phyloP scores from a whole-genome alignment of 2,329 filamentous ascomycete species.

The Massarina eburnea region DNA sequence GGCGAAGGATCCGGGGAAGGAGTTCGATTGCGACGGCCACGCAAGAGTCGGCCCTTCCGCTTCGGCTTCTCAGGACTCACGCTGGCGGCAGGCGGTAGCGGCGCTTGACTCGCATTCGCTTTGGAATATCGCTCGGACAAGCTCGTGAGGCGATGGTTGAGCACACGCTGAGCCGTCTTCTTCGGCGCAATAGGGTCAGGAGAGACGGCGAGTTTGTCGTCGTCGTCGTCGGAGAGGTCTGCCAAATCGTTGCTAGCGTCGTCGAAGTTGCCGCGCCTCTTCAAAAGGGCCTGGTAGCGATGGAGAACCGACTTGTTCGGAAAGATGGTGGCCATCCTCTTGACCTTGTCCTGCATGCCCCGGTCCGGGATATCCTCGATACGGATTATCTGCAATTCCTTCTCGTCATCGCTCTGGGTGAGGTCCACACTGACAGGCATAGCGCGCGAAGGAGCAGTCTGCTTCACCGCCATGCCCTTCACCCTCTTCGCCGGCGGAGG shows the following conservation, averaged over 20 bases:
- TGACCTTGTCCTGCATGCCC: conserved; percentile 53
- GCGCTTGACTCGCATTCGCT: conserved; percentile 2
- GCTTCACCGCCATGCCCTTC: conserved; percentile 23
- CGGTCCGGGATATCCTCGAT: conserved; percentile 47
- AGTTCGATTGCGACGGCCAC: conserved; percentile 49
- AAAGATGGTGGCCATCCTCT: conserved; percentile 54
- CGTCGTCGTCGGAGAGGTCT: conserved; percentile 32
- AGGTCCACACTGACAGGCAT: conserved; percentile 35
- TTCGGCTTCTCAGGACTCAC: conserved; percentile 24
- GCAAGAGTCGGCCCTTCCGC: conserved; percentile 49
- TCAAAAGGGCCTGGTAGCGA: conserved; percentile 54
- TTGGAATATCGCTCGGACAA: conserved; percentile 60
- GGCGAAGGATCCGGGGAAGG: conserved; percentile 24
- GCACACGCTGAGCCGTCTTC: conserved; percentile 55
- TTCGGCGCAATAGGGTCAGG: conserved; percentile 38
- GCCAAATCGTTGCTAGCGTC: conserved; percentile 47
- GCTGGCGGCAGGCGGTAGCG: conserved; percentile 14
- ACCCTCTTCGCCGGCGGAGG: conserved; percentile 28
- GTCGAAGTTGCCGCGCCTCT: conserved; percentile 56
- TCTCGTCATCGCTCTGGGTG: conserved; percentile 11
- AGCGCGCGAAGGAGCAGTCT: conserved; percentile 37
- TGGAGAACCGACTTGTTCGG: conserved; percentile 49
- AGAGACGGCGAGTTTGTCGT: conserved; percentile 11
- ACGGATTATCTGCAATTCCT: conserved; percentile 9
- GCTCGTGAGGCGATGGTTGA: conserved; percentile 56